Base-by-base conservation (phyloP, 2,329 filamentous ascomycete species). In the Penicillium sp. region DNA sequence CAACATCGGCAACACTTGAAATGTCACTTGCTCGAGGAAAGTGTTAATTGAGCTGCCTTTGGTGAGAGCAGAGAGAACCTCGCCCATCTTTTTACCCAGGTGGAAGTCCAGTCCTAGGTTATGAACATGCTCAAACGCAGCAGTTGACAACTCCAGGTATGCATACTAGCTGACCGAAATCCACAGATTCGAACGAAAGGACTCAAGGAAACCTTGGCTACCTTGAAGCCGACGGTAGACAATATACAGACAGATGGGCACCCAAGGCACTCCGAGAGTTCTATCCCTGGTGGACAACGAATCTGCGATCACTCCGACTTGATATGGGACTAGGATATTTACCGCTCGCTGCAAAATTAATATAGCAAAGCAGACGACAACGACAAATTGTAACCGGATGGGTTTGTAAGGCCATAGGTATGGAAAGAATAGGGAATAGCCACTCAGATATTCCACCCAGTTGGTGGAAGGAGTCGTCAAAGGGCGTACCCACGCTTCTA, bases 121-220 rank as follows among this genome's bases (percentile, higher is more conserved):
- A 74, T 97, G 92, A 29, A 97, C 92, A 72, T 97, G 93, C 75
- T 96, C 92, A 70, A 97, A 97, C 14, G 92, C 90, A n/a, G 92
- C 91, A 3, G 92, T 92, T 6, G 92, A 95, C 54, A 97, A 81
- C 60, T 92, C 90, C 65, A 89, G 86, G 75, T 96, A 97, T 0
- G 92, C 94, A 71, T 96, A 94, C 72, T 97, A 92, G 24, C 90
- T 90, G 50, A 97, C 90, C 0, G 92, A 92, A 47, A 96, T 92
- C 92, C 93, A 97, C 35, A 97, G 79, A 31, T 90, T 84, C n/a
- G 90, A 88, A 60, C 92, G 83, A 22, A 88, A 66, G 1, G 90
- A 91, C 8, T 90, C 91, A 22, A 97, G 81, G 42, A 96, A 49
- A 31, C 47, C 47, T 26, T 49, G 47, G 4, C 78, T 2, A 92